Evolutionary conservation across 2,329 filamentous ascomycete genomes (phyloP).

Genomic region (Rutstroemia sp.): DNA sequence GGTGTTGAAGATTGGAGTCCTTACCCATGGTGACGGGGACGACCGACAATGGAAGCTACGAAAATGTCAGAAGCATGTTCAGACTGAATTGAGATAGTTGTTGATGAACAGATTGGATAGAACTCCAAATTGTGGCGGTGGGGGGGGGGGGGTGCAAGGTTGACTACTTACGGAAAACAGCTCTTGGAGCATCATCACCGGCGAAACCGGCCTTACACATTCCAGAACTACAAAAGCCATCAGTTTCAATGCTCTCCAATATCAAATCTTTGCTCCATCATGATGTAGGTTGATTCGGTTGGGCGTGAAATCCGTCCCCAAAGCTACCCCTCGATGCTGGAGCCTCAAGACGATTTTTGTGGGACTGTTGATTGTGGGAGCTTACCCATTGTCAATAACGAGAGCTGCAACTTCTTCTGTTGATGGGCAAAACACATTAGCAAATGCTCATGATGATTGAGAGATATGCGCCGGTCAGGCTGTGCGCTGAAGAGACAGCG

Average conservation of each 20-base stretch:
- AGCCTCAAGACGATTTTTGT: constrained; percentile 5
- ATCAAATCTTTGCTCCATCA: constrained; percentile 7
- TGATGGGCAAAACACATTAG: constrained; percentile 27
- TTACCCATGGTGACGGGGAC: constrained; percentile 99
- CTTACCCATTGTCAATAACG: constrained; percentile 99
- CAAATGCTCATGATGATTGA: constrained; percentile 11
- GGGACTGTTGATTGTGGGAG: constrained; percentile 33
- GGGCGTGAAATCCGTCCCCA: constrained; percentile 3
- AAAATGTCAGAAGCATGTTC: constrained; percentile 16
- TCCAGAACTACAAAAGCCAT: constrained; percentile 68
- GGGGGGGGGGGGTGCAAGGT: constrained; percentile 20
- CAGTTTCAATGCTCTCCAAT: constrained; percentile 15
- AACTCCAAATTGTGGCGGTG: neutral
- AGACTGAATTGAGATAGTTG: neutral
- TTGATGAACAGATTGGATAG: neutral
- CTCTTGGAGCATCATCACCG: constrained; percentile 99
- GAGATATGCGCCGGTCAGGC: constrained; percentile 15
- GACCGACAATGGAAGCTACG: constrained; percentile 96
- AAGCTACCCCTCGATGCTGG: constrained; percentile 19
- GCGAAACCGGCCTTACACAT: constrained; percentile 99
- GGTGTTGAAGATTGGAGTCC: constrained; percentile 25
- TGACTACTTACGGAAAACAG: constrained; percentile 94
- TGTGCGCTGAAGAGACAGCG: neutral
- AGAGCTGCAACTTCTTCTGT: constrained; percentile 99
- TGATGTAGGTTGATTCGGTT: constrained; percentile 9